Evolutionary conservation across 768 basidiomycete genomes (phyloP).

Genomic region (Lentinula sp.): DNA sequence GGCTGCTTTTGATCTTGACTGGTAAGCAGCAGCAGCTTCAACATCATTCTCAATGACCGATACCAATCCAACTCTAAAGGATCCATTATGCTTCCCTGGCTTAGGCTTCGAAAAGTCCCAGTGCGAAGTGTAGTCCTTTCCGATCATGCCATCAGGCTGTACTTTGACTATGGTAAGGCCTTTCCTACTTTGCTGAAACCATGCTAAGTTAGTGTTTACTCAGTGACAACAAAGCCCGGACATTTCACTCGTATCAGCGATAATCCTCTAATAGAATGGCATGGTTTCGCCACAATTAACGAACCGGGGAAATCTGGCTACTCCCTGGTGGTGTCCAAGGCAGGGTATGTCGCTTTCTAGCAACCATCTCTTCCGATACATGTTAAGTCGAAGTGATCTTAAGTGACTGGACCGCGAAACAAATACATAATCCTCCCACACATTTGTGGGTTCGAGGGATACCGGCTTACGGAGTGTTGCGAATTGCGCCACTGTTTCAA

Average conservation of each 20-base stretch:
- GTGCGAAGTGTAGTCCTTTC: slow-evolving; percentile 49
- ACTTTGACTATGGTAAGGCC: slow-evolving; percentile 48
- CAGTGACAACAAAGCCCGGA: slow-evolving; percentile 39
- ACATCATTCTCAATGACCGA: neutral
- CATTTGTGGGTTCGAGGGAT: slow-evolving; percentile 54
- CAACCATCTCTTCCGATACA: neutral
- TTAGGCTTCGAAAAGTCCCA: slow-evolving; percentile 48
- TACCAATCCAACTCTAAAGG: slow-evolving; percentile 12
- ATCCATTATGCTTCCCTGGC: slow-evolving; percentile 56
- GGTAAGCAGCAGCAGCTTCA: slow-evolving; percentile 14
- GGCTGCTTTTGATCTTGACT: slow-evolving; percentile 50
- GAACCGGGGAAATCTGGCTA: slow-evolving; percentile 42
- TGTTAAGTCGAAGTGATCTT: neutral
- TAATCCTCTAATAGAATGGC: slow-evolving; percentile 50
- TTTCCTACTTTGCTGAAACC: neutral
- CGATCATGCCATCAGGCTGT: slow-evolving; percentile 48
- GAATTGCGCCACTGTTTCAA: slow-evolving; percentile 49
- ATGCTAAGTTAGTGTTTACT: neutral
- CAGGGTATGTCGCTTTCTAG: slow-evolving; percentile 23
- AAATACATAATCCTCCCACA: slow-evolving; percentile 47
- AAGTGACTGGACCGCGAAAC: slow-evolving; percentile 49
- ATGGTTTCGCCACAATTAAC: slow-evolving; percentile 50
- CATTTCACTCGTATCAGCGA: slow-evolving; percentile 41
- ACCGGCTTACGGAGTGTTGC: slow-evolving; percentile 48
- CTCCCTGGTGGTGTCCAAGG: slow-evolving; percentile 50